Evolutionary conservation across 257 asterid genomes (phyloP), one percentile per base, ranked within the genome.

Genomic region (Anisodus acutangulus): DNA sequence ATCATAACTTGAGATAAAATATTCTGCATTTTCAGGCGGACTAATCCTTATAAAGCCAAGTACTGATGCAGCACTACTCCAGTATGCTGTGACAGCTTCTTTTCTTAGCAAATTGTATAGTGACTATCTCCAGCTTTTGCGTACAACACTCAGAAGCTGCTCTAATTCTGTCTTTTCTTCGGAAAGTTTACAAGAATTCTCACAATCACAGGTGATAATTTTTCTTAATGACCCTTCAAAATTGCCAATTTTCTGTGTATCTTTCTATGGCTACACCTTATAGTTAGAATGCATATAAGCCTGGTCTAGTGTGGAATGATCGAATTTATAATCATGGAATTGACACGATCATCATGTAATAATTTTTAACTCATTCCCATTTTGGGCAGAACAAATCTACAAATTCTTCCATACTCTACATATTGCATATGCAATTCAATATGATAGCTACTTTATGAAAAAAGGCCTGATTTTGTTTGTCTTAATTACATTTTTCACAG

Each of bases 81-180:
- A 90, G 53, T 89, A 90, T 89, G 92, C 90, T 83, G 94, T 86
- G 82, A 90, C 93, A 9, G 91, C 93, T 66, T 86, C 93, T 59
- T 92, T 91, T 66, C 93, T 91, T 69, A 87, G 91, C 82, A 92
- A 93, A 88, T 19, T 93, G 72, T 91, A 91, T 83, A 79, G 91
- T 83, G 95, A 91, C 81, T 90, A 91, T 86, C 92, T 91, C 26
- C 88, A 71, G 57, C 86, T 93, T 15, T 45, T 93, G 85, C 85
- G 76, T 26, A 83, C 84, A 81, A 67, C 88, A 35, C 49, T 85
- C 47, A 82, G 85, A 63, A 83, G 81, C 62, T 90, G 97, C 66
- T 83, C 82, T 9, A 49, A 84, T 66, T 86, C 41, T 47, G 26
- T 47, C 22, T 85, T 91, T 86, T 86, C 94, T 16, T 53, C 54